These are phyloP conservation scores for Trametopsis cervina DNA, from an alignment of 768 basidiomycete genomes.

Conservation along the genomic window DNA sequence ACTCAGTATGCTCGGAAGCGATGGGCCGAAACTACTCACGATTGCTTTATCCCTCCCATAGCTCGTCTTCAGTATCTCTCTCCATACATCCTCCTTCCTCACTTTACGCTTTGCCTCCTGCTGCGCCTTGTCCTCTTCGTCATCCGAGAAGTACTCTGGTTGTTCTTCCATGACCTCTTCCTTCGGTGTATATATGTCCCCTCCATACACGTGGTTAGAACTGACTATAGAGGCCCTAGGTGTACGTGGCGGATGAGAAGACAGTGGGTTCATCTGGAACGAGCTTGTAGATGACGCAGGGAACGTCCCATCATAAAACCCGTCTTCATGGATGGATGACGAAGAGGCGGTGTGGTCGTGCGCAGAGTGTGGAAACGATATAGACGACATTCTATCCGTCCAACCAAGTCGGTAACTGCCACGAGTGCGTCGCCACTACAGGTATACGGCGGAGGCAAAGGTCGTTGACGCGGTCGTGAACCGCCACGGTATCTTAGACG, in stretches of 20 bases:
- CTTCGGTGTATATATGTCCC: conserved; percentile 38
- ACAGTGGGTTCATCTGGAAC: conserved; percentile 80
- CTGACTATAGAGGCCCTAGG: conserved; percentile 48
- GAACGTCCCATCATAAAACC: conserved; percentile 31
- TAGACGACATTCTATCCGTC: conserved; percentile 9
- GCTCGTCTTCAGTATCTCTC: conserved; percentile 71
- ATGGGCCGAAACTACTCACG: conserved; percentile 38
- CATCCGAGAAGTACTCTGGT: conserved; percentile 14
- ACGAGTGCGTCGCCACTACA: not conserved
- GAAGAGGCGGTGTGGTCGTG: conserved; percentile 26
- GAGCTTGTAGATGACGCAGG: conserved; percentile 20
- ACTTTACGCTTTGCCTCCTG: conserved; percentile 38
- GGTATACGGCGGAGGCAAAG: not conserved
- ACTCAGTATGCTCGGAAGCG: not conserved
- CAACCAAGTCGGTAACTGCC: no score
- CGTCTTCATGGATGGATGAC: conserved; percentile 34
- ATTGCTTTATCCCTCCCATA: conserved; percentile 81
- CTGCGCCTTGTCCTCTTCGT: conserved; percentile 26
- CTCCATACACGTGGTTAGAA: conserved; percentile 31
- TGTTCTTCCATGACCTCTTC: conserved; percentile 27
- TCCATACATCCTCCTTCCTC: conserved; percentile 64
- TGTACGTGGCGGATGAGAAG: conserved; percentile 72
- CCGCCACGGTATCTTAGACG: no score
- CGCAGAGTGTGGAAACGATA: conserved; percentile 7
- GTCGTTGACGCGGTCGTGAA: not conserved